A percentile compares a stretch with the other conserved stretches of the same genome.
phyloP scores from a whole-genome alignment of 768 basidiomycete genomes.

The Rhodosporidiobolus sp. region DNA sequence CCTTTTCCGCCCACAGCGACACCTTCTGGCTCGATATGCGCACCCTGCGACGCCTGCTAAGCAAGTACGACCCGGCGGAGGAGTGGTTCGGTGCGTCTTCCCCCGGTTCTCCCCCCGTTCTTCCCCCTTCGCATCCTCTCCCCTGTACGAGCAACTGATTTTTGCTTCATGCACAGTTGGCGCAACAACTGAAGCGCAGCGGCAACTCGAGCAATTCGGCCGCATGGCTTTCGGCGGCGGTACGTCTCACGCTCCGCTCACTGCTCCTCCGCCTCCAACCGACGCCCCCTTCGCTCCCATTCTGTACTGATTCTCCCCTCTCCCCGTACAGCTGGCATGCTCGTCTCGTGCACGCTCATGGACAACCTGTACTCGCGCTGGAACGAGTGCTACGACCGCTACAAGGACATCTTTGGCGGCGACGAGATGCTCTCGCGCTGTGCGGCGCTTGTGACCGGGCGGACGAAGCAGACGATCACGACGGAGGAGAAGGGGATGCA shows the following conservation, averaged over 20 bases:
- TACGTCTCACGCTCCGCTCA: not conserved
- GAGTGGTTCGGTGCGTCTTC: constrained; percentile 29
- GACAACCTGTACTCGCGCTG: constrained; percentile 23
- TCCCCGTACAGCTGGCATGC: constrained; percentile 17
- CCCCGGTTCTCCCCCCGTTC: not conserved
- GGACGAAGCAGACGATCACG: constrained; percentile 27
- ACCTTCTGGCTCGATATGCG: constrained; percentile 41
- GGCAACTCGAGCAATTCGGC: constrained; percentile 34
- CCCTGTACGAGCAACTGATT: too few species aligned
- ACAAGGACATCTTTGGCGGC: constrained; percentile 35
- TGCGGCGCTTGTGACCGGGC: constrained; percentile 30
- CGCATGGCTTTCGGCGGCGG: constrained; percentile 40
- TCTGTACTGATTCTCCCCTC: not conserved
- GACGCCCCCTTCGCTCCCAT: not conserved
- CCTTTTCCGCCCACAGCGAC: constrained; percentile 21
- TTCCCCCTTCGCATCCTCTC: too few species aligned
- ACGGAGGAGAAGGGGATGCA: constrained; percentile 36
- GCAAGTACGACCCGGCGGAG: constrained; percentile 22
- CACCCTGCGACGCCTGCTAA: constrained; percentile 27
- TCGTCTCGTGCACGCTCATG: constrained; percentile 18
- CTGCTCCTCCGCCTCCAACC: not conserved
- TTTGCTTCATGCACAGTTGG: constrained; percentile 16
- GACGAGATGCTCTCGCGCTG: constrained; percentile 43
- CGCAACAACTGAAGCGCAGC: constrained; percentile 31
- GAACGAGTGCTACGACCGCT: constrained; percentile 33